Evolutionary conservation across 2,329 filamentous ascomycete species (phyloP).

Genomic region (Endocalyx cinctus): DNA sequence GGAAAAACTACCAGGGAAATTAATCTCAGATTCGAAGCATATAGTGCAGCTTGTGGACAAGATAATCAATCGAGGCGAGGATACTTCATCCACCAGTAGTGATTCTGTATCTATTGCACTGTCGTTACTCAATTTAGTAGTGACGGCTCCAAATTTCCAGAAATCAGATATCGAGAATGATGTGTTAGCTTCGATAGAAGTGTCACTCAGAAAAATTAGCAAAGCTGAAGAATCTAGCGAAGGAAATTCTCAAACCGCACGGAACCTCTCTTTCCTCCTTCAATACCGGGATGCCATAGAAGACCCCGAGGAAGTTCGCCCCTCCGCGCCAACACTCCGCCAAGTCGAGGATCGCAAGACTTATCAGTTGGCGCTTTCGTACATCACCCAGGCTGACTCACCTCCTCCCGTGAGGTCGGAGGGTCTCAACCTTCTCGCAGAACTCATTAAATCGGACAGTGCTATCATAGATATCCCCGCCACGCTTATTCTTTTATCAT

Average conservation of each 20-base stretch:
- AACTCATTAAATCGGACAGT: slow-evolving; percentile 50
- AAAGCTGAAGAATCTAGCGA: slow-evolving; percentile 34
- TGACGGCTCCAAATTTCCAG: slow-evolving; percentile 54
- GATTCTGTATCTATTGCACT: slow-evolving; percentile 50
- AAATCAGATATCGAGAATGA: slow-evolving; percentile 39
- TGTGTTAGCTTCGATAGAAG: slow-evolving; percentile 42
- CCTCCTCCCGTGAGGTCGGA: slow-evolving; percentile 64
- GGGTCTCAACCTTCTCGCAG: slow-evolving; percentile 56
- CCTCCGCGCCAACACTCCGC: slow-evolving; percentile 37
- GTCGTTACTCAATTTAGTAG: slow-evolving; percentile 57
- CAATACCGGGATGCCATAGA: slow-evolving; percentile 52
- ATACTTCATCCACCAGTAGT: slow-evolving; percentile 37
- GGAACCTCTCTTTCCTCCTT: slow-evolving; percentile 52
- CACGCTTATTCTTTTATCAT: slow-evolving; percentile 58
- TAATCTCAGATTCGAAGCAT: slow-evolving; percentile 60
- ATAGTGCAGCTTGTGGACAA: slow-evolving; percentile 60
- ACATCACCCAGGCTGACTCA: slow-evolving; percentile 57
- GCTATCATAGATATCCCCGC: slow-evolving; percentile 63
- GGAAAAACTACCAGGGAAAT: slow-evolving; percentile 55
- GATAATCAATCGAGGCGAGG: slow-evolving; percentile 48
- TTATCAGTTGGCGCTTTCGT: slow-evolving; percentile 59
- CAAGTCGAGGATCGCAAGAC: slow-evolving; percentile 57
- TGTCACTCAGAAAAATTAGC: slow-evolving; percentile 41
- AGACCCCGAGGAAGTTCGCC: slow-evolving; percentile 31
- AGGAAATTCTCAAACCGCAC: slow-evolving; percentile 50